These are phyloP conservation scores for Coniophora puteana DNA, from an alignment of 1,284 basidiomycete genomes.

Conservation along the genomic window DNA sequence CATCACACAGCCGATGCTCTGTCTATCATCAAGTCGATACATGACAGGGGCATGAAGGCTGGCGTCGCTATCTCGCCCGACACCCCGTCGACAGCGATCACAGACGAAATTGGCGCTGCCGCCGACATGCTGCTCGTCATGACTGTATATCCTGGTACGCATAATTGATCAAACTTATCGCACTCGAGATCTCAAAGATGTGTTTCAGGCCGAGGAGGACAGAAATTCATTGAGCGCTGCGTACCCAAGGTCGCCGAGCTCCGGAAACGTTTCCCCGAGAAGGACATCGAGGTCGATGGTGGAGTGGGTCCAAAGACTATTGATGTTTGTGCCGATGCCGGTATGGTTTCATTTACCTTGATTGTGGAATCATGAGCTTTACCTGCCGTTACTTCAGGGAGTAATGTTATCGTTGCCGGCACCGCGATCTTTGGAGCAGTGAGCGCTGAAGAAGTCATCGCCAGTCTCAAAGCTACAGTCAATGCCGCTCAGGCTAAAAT, in stretches of 20 bases:
- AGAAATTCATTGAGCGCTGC: constrained; percentile 94
- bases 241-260: constrained; percentile 93
- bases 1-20: constrained; percentile 61
- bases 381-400: constrained; percentile 47
- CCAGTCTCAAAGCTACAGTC: constrained; percentile 68
- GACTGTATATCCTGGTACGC: constrained; percentile 87
- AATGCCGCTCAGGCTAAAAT: constrained; percentile 60
- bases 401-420: constrained; percentile 98
- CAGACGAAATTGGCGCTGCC: constrained; percentile 73
- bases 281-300: constrained; percentile 97
- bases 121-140: constrained; percentile 96
- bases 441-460: constrained; percentile 78
- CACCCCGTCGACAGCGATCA: constrained; percentile 82
- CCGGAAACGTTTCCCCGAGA: constrained; percentile 84
- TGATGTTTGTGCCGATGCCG: constrained; percentile 86
- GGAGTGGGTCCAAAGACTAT: constrained; percentile 93
- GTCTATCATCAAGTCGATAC: constrained; percentile 75
- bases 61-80: constrained; percentile 95
- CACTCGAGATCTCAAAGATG: background rate
- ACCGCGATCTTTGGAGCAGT: constrained; percentile 90
- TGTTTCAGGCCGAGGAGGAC: constrained; percentile 79
- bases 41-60: constrained; percentile 78
- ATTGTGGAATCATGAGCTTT: background rate
- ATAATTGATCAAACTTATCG: background rate
- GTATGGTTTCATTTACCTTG: constrained; percentile 39